A percentile compares a stretch with the other conserved stretches of the same genome.
Conservation (phyloP, 2,329 filamentous ascomycete genomes). For the Pseudogymnoascus sp. region DNA sequence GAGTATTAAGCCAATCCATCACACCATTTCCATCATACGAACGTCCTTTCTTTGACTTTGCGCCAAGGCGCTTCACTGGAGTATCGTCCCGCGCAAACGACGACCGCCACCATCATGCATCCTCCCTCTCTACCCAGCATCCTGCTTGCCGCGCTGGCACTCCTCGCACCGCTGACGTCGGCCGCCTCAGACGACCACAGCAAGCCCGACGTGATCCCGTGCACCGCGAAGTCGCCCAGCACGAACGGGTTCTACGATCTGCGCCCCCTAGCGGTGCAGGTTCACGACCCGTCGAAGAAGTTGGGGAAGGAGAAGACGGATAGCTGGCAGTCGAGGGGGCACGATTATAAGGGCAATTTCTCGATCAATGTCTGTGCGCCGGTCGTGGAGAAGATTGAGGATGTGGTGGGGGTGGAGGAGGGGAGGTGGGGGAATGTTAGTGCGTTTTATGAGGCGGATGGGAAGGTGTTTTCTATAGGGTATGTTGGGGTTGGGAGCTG, state of each 20-base stretch:
- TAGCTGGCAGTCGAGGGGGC: conserved; percentile 60
- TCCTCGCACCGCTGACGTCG: conserved; percentile 20
- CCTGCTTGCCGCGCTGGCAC: conserved; percentile 23
- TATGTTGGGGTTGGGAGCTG: conserved; percentile 34
- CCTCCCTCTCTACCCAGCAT: conserved; percentile 18
- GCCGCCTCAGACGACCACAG: conserved; percentile 20
- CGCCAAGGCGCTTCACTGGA: not conserved
- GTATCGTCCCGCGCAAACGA: not conserved
- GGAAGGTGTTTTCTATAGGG: conserved; percentile 68
- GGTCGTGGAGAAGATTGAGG: conserved; percentile 59
- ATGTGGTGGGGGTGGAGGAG: conserved; percentile 58
- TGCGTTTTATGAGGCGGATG: conserved; percentile 64
- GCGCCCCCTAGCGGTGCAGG: conserved; percentile 24
- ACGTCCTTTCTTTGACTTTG: not conserved
- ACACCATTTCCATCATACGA: not conserved
- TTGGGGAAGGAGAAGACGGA: conserved; percentile 47
- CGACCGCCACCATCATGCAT: conserved; percentile 22
- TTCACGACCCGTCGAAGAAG: conserved; percentile 28
- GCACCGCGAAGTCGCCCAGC: conserved; percentile 25
- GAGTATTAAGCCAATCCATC: not conserved
- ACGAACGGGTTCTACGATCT: conserved; percentile 28
- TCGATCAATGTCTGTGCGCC: conserved; percentile 75
- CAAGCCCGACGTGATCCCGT: conserved; percentile 23
- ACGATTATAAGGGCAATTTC: conserved; percentile 75
- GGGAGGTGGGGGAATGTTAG: conserved; percentile 64